A percentile compares a stretch with the other conserved stretches of the same genome.
These are phyloP conservation scores for Tinospora cordifolia DNA, from an alignment of 164 flowering plant genomes.

Conservation along the genomic window DNA sequence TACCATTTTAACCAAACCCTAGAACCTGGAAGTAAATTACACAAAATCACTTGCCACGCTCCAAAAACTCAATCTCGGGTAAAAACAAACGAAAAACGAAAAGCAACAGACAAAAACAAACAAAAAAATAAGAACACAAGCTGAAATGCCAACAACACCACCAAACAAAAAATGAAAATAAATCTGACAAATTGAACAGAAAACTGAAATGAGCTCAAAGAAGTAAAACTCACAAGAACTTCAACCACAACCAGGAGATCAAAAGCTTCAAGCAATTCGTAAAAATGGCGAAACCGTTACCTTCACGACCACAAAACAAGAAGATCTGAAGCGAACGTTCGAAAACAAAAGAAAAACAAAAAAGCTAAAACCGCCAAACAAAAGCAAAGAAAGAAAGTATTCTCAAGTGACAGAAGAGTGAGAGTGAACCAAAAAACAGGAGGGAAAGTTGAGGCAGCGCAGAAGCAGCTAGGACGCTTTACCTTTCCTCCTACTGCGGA, in stretches of 20 bases:
- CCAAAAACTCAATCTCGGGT: neutral
- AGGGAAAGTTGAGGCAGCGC: neutral
- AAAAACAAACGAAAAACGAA: neutral
- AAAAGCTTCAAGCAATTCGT: neutral
- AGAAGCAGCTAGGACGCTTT: constrained; percentile 8
- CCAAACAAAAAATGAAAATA: neutral
- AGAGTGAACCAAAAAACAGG: neutral
- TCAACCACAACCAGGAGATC: neutral
- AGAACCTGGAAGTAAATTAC: neutral
- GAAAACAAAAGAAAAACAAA: constrained; percentile 11
- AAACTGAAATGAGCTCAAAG: neutral
- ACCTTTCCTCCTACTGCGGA: constrained; percentile 21
- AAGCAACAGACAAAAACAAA: no score
- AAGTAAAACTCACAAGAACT: neutral
- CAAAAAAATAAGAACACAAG: neutral
- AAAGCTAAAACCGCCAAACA: constrained; percentile 21
- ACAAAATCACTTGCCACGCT: neutral
- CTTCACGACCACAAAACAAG: neutral
- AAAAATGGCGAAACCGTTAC: constrained; percentile 3
- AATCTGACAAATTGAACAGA: neutral
- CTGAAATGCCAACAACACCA: neutral
- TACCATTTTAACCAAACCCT: neutral
- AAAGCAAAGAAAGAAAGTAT: constrained; percentile 8
- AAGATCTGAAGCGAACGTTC: constrained; percentile 18
- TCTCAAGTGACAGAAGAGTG: neutral